Base-by-base conservation (phyloP, 2,329 filamentous ascomycete species). In the Sarocladium brachiariae region DNA sequence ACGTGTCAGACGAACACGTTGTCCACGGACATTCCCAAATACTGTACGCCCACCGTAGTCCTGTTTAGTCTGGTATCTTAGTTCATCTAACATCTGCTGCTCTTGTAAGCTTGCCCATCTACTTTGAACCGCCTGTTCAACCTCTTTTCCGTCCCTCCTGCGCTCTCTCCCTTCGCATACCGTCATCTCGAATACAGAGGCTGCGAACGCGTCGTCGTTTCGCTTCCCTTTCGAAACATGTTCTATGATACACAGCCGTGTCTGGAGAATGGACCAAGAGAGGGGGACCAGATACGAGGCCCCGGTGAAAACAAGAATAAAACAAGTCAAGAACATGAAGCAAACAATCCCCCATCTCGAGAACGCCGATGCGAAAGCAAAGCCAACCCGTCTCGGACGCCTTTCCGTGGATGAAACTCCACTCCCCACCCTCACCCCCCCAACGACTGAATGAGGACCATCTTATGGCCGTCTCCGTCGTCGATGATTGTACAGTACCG, bases 401-500 rank as follows among this genome's bases (percentile, higher is more conserved):
- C 39, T 43, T n/a, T 24, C 11, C 23, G 39, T 43, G 39, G 21
- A 43, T 4, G 39, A n/a, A 43, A 25, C 21, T 27, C 39, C 21
- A n/a, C n/a, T n/a, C 11, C 6, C 39, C 39, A 9, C 21, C 11
- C 21, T n/a, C 7, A 9, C 14, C 23, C 19, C 7, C n/a, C 21
- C 9, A 11, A 25, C 27, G 16, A 27, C 21, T 27, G 23, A 25
- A 43, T 30, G 13, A 13, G 39, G 14, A 43, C 21, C n/a, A 16
- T 35, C n/a, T 18, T 39, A n/a, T n/a, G n/a, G n/a, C n/a, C n/a
- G n/a, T n/a, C n/a, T n/a, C n/a, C n/a, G n/a, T 19, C 35, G 7
- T 19, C n/a, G 39, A 43, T 43, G 21, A 27, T 43, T n/a, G 23
- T 43, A 43, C 39, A 25, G 39, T 27, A n/a, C n/a, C n/a, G n/a